Base-by-base conservation (phyloP, 345 rosid genomes). In the Lepidium didymum region DNA sequence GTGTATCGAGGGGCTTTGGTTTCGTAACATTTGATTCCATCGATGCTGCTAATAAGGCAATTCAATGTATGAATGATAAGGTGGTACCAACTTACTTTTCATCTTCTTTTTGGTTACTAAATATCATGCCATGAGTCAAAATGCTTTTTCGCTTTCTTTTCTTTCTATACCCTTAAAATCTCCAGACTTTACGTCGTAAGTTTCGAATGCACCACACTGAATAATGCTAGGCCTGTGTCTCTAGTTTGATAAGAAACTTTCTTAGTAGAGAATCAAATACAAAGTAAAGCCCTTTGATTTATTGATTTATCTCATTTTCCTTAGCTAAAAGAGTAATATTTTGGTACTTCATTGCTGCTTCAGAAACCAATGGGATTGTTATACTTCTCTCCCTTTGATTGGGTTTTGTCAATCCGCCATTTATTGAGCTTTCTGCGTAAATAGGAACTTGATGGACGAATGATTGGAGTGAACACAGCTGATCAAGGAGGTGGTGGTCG, bases 1-100 rank as follows among this genome's bases (percentile, higher is more conserved):
- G 74, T 62, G 19, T 36, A 7, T 55, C 78, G 0, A 75, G 4
- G 59, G 52, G 74, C 18, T 75, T 75, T 62, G 78, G 78, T 68
- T 75, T 68, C 12, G 65, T 75, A 55, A 75, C 78, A 13, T 75
- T 34, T 62, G 69, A 68, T 54, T 45, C 74, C 0, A 52, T 61
- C 5, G 68, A 68, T 6, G 69, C 41, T 59, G 78, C 78, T 75
- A 67, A 54, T 45, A 54, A 38, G 1, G 74, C 78, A 45, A 62
- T 55, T 8, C 65, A 36, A 37, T 16, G 18, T 55, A 61, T 75
- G 74, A 10, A 75, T 55, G 19, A 18, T 4, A 62, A 62, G 78
- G 78, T 75, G 53, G 62, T 45, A 45, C 59, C 74, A 53, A 14
- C 38, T 27, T 60, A 14, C 38, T 27, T 60, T 31, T 37, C 46